Evolutionary conservation across 345 rosid species (phyloP).

Genomic region (Dipteronia sinensis): DNA sequence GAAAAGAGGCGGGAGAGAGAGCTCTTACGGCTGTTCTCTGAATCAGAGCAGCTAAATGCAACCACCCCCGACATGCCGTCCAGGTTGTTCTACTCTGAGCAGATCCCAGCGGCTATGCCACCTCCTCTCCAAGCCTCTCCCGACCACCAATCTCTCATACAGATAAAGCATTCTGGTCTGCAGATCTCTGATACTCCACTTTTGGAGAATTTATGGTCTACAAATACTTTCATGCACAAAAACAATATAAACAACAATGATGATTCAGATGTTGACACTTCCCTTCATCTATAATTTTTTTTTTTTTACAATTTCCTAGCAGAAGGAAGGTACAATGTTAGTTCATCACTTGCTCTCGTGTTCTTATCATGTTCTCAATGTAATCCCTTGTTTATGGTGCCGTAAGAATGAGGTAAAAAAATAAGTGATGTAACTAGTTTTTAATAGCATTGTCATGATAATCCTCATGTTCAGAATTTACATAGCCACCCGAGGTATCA

Average conservation of each 20-base stretch:
- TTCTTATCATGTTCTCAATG: slow-evolving; percentile 24
- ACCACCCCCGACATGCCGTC: slow-evolving; percentile 19
- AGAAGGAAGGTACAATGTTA: slow-evolving; percentile 22
- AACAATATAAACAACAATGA: slow-evolving; percentile 23
- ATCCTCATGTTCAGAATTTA: slow-evolving; percentile 49
- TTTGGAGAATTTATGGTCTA: slow-evolving; percentile 24
- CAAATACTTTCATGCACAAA: slow-evolving; percentile 21
- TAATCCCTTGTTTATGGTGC: slow-evolving; percentile 24
- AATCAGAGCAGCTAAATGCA: slow-evolving; percentile 28
- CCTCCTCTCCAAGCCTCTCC: slow-evolving; percentile 29
- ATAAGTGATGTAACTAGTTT: slow-evolving; percentile 31
- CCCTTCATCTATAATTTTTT: background rate
- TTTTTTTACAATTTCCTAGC: slow-evolving; percentile 14
- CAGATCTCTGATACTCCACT: slow-evolving; percentile 29
- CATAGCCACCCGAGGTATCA: slow-evolving; percentile 46
- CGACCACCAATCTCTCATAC: slow-evolving; percentile 17
- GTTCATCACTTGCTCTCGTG: slow-evolving; percentile 21
- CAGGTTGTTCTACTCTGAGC: slow-evolving; percentile 23
- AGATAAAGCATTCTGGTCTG: slow-evolving; percentile 20
- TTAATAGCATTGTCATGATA: slow-evolving; percentile 25
- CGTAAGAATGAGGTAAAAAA: slow-evolving; percentile 25
- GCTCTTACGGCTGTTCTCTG: slow-evolving; percentile 19
- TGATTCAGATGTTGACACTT: background rate
- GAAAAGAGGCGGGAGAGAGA: slow-evolving; percentile 47
- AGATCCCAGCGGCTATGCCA: slow-evolving; percentile 22